Base-by-base conservation (phyloP, 2,329 filamentous ascomycete species). In the Ophiostoma populinum region DNA sequence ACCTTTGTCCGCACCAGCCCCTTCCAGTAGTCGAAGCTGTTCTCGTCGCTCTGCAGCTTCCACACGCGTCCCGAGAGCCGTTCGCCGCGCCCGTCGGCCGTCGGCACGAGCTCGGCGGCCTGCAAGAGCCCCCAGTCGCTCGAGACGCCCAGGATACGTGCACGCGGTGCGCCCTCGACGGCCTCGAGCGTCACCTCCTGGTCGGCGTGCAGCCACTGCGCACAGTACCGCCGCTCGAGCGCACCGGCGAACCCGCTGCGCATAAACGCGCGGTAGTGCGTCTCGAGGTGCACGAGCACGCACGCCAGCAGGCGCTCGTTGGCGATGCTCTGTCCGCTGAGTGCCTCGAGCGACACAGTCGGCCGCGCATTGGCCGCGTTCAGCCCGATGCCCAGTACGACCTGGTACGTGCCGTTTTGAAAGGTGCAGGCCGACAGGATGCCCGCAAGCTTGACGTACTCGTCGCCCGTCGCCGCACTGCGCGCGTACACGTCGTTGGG, bases 1-100 rank as follows among this genome's bases (percentile, higher is more conserved):
- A 22, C 21, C 62, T 92, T 95, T 48, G 77, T 70, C 60, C 73
- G 82, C 15, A 98, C 61, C 47, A 98, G 51, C 0, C 90, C 90
- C 50, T 71, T 81, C 59, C 93, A 92, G 54, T 93, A 98, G 56
- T 98, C 90, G 60, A 98, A 98, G 54, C 86, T 94, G 50, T 98
- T 98, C 52, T 86, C 83, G 54, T 98, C 90, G 53, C 85, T 94
- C 61, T 94, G 86, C 56, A 98, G 56, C 46, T 78, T 72, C 69
- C 80, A 87, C 33, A 78, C 62, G 55, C 69, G 80, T 0, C 87
- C 86, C 1, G 81, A 93, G 2, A 65, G 61, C 35, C 75, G 62
- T 42, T 83, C 82, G 3, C 19, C 34, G 13, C 32, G 24, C 12
- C 27, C 34, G 13, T 34, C 32, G 1, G 22, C 15, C n/a, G 29